Evolutionary conservation across 495 filamentous ascomycete genomes (phyloP).

Genomic region (Penicillium canariense): DNA sequence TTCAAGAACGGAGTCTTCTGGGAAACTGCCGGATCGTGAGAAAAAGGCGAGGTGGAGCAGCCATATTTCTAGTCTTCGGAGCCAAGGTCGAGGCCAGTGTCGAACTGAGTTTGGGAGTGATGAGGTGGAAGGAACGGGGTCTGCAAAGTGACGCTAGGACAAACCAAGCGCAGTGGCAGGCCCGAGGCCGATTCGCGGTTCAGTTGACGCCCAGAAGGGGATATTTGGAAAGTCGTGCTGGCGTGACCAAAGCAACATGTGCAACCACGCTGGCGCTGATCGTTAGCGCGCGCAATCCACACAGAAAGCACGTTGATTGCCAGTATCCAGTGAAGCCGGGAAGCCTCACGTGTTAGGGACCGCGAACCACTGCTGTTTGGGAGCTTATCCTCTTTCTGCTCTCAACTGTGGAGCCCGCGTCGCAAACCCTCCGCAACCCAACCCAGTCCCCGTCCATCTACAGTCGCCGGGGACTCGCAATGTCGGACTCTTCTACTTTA

Average conservation of each 20-base stretch:
- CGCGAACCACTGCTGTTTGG: too few species aligned
- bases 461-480: neutral
- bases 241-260: neutral
- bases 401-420: neutral
- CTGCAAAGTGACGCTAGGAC: constrained; percentile 1
- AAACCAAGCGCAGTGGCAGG: neutral
- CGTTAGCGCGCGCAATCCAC: too few species aligned
- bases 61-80: constrained; percentile 9
- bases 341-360: neutral
- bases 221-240: neutral
- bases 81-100: neutral
- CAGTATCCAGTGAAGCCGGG: neutral
- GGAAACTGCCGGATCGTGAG: neutral
- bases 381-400: neutral
- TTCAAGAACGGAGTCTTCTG: constrained; percentile 1
- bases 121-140: neutral
- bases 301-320: neutral
- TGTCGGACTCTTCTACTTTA: neutral
- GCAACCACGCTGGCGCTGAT: too few species aligned
- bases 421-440: neutral
- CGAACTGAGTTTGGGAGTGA: neutral
- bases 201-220: neutral
- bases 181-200: neutral
- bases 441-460: neutral
- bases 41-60: neutral